phyloP scores from a whole-genome alignment of 768 basidiomycete genomes.

The Sarcodon sp. region DNA sequence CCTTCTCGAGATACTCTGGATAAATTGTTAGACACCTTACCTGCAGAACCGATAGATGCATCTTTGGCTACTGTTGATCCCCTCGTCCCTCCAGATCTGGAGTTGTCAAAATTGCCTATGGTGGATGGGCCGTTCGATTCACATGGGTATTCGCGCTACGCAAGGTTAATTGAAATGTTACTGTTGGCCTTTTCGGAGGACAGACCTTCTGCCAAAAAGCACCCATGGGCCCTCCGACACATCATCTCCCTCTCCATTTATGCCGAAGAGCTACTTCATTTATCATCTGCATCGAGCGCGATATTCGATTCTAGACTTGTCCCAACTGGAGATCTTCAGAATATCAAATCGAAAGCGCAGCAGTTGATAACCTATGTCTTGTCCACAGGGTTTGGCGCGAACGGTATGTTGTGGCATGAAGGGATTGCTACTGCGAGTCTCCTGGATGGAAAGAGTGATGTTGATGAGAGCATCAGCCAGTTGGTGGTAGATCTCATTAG shows the following conservation, averaged over 20 bases:
- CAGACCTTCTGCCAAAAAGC: slow-evolving; percentile 42
- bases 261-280: slow-evolving; percentile 44
- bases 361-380: slow-evolving; percentile 55
- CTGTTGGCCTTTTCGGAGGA: slow-evolving; percentile 43
- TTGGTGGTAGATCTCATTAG: slow-evolving; percentile 22
- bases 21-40: slow-evolving; percentile 26
- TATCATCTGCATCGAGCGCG: slow-evolving; percentile 34
- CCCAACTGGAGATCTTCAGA: slow-evolving; percentile 20
- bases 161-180: slow-evolving; percentile 45
- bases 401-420: slow-evolving; percentile 35
- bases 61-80: slow-evolving; percentile 50
- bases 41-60: slow-evolving; percentile 31
- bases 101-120: slow-evolving; percentile 7
- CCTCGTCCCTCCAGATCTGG: slow-evolving; percentile 34
- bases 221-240: slow-evolving; percentile 61
- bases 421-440: slow-evolving; percentile 23
- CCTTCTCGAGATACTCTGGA: slow-evolving; percentile 35
- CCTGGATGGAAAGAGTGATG: slow-evolving; percentile 10
- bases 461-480: slow-evolving; percentile 13
- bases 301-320: slow-evolving; percentile 28
- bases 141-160: slow-evolving; percentile 48
- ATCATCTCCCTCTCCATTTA: slow-evolving; percentile 50
- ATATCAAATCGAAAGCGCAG: slow-evolving; percentile 32
- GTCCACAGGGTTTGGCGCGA: slow-evolving; percentile 21
- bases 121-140: slow-evolving; percentile 22